These are phyloP conservation scores for Xylaria bambusicola DNA, from an alignment of 495 filamentous ascomycete genomes.

Conservation along the genomic window DNA sequence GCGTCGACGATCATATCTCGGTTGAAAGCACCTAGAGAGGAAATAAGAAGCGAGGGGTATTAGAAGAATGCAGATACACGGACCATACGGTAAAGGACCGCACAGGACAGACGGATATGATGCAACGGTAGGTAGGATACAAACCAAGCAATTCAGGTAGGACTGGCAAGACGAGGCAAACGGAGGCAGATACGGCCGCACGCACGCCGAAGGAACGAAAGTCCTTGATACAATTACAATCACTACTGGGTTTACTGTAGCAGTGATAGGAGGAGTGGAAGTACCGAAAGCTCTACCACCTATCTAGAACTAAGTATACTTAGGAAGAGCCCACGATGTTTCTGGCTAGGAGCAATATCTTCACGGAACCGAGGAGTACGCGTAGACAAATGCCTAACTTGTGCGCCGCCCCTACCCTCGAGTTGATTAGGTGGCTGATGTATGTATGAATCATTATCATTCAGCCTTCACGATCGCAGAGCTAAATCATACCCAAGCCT, in stretches of 20 bases:
- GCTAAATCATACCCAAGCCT: background rate
- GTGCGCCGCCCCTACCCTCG: too few relatives aligned
- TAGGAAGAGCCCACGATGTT: background rate
- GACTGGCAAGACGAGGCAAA: constrained; percentile 10
- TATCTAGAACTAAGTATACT: too few relatives aligned
- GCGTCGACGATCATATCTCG: background rate
- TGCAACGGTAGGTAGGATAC: constrained; percentile 9
- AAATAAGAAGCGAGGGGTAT: constrained; percentile 5
- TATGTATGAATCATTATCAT: too few relatives aligned
- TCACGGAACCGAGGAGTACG: too few relatives aligned
- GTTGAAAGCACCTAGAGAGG: background rate
- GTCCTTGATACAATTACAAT: constrained; percentile 7
- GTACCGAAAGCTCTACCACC: too few relatives aligned
- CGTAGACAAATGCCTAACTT: too few relatives aligned
- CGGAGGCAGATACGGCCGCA: background rate
- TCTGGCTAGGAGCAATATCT: too few relatives aligned
- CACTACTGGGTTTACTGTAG: too few relatives aligned
- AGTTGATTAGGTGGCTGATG: too few relatives aligned
- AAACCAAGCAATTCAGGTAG: background rate
- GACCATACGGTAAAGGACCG: background rate
- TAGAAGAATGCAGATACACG: background rate
- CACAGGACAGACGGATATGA: background rate
- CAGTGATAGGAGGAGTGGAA: too few relatives aligned
- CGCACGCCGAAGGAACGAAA: background rate
- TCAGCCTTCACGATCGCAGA: background rate